These are phyloP conservation scores for Lactuca sativa DNA, from an alignment of 129 eudicot genomes.

Conservation along the genomic window DNA sequence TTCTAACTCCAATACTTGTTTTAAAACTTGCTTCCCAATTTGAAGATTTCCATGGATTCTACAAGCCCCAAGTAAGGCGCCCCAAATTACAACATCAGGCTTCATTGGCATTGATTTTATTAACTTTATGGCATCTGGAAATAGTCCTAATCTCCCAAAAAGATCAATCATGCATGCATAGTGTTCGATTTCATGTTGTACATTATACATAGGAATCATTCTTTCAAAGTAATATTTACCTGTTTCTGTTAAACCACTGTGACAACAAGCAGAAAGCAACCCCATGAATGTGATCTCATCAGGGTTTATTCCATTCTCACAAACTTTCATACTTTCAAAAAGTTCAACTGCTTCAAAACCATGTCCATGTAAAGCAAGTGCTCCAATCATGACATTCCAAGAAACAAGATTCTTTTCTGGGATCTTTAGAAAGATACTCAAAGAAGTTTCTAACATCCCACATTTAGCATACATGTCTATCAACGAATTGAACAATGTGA, in stretches of 20 bases:
- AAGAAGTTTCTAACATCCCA: constrained; percentile 26
- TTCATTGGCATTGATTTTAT: constrained; percentile 40
- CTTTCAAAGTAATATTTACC: constrained; percentile 33
- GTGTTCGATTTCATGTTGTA: constrained; percentile 33
- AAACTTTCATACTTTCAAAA: constrained; percentile 29
- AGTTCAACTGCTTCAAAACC: constrained; percentile 36
- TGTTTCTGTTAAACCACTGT: constrained; percentile 30
- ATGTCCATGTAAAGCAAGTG: constrained; percentile 34
- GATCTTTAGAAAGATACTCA: constrained; percentile 16
- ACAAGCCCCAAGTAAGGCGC: constrained; percentile 45
- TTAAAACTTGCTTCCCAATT: constrained; percentile 34
- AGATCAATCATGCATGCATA: constrained; percentile 48
- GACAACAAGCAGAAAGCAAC: constrained; percentile 46
- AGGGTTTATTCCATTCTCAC: constrained; percentile 21
- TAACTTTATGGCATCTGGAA: constrained; percentile 31
- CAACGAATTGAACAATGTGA: constrained; percentile 32
- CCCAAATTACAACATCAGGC: constrained; percentile 47
- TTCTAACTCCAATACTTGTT: constrained; percentile 39
- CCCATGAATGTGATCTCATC: constrained; percentile 45
- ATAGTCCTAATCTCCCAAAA: constrained; percentile 34
- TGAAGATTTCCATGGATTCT: constrained; percentile 38
- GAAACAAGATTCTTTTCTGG: constrained; percentile 37
- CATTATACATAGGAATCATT: constrained; percentile 22
- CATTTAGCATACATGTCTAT: constrained; percentile 38
- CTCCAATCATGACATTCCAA: constrained; percentile 43